Evolutionary conservation across 306 rosid species (phyloP).

Genomic region (Rosa persica): DNA sequence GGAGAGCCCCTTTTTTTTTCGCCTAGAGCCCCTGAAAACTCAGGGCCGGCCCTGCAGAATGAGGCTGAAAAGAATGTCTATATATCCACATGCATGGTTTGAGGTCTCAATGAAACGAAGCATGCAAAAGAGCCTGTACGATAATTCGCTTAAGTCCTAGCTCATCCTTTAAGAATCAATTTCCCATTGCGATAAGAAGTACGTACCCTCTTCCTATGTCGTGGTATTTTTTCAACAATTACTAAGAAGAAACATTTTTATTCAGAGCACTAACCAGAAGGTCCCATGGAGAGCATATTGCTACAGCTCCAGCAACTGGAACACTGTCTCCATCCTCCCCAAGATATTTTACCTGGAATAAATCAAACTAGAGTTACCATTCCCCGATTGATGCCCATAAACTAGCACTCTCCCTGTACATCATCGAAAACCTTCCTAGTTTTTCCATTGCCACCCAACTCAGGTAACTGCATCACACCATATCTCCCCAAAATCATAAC

Average conservation of each 20-base stretch:
- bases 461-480: neutral
- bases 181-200: neutral
- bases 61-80: neutral
- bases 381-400: neutral
- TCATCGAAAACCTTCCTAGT: neutral
- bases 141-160: neutral
- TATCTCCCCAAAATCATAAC: neutral
- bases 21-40: too few relatives aligned
- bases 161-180: neutral
- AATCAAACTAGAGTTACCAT: constrained; percentile 7
- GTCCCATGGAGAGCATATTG: constrained; percentile 93
- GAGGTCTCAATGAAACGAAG: neutral
- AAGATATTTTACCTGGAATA: constrained; percentile 77
- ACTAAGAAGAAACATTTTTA: neutral
- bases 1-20: too few relatives aligned
- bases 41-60: neutral
- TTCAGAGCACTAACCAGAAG: constrained; percentile 63
- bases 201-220: neutral
- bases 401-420: neutral
- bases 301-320: constrained; percentile 91
- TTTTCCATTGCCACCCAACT: neutral
- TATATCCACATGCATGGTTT: neutral
- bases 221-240: neutral
- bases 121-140: neutral
- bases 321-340: constrained; percentile 87